These are phyloP conservation scores for Mycena sanguinolenta DNA, from an alignment of 768 basidiomycete species.

Conservation along the genomic window DNA sequence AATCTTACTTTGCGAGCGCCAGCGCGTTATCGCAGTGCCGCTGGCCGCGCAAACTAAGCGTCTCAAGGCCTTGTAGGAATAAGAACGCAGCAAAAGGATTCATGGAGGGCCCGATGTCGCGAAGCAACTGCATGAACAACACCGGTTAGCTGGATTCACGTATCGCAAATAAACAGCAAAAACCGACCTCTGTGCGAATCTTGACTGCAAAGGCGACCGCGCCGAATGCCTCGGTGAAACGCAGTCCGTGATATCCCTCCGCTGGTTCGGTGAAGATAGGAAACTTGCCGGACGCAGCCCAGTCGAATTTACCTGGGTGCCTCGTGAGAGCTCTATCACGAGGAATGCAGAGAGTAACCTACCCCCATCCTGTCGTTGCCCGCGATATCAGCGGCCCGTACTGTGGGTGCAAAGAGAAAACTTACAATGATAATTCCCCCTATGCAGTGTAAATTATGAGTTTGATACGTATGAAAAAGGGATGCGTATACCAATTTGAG, in stretches of 20 bases:
- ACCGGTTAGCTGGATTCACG: background rate
- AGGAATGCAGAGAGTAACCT: background rate
- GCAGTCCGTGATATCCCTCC: conserved; percentile 82
- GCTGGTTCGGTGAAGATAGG: conserved; percentile 81
- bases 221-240: conserved; percentile 77
- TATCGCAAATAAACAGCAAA: background rate
- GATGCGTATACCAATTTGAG: no score
- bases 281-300: conserved; percentile 76
- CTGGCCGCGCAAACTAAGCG: conserved; percentile 77
- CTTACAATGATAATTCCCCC: conserved; percentile 77
- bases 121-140: conserved; percentile 56
- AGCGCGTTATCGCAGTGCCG: conserved; percentile 81
- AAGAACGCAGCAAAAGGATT: conserved; percentile 84
- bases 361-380: conserved; percentile 4
- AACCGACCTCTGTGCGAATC: conserved; percentile 63
- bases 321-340: background rate
- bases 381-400: background rate
- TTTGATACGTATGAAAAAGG: no score
- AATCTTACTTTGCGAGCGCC: conserved; percentile 66
- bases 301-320: conserved; percentile 70
- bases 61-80: conserved; percentile 84
- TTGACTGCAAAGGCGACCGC: conserved; percentile 73
- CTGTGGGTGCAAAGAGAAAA: background rate
- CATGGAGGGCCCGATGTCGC: conserved; percentile 74
- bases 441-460: no score